These are phyloP conservation scores for Rhizophagus prolifer DNA, from an alignment of 192 early-diverging fungal species.

Conservation along the genomic window DNA sequence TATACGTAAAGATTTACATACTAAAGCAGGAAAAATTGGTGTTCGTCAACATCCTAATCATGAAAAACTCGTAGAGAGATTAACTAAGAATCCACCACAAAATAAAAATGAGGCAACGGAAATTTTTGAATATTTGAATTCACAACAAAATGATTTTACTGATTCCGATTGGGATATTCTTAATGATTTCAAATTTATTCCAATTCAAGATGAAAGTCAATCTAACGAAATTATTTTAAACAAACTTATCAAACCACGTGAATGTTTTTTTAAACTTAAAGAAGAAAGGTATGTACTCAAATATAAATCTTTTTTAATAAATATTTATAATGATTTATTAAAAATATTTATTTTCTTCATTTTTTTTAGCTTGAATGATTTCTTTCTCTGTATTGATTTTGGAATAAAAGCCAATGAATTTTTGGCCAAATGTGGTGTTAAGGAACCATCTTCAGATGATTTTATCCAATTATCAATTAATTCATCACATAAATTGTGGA, in stretches of 20 bases:
- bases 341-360: neutral
- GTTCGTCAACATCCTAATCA: slow-evolving; percentile 60
- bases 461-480: slow-evolving; percentile 63
- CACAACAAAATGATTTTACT: slow-evolving; percentile 59
- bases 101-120: slow-evolving; percentile 44
- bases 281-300: slow-evolving; percentile 16
- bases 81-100: slow-evolving; percentile 35
- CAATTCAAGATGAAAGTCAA: slow-evolving; percentile 35
- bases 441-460: slow-evolving; percentile 75
- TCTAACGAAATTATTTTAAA: neutral
- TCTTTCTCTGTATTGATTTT: slow-evolving; percentile 69
- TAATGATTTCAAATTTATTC: slow-evolving; percentile 61
- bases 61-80: slow-evolving; percentile 35
- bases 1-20: slow-evolving; percentile 53
- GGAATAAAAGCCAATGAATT: slow-evolving; percentile 71
- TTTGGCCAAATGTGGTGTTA: slow-evolving; percentile 80
- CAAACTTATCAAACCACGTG: neutral
- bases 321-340: neutral
- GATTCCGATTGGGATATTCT: slow-evolving; percentile 56
- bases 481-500: slow-evolving; percentile 58
- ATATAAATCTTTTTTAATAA: neutral
- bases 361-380: slow-evolving; percentile 56
- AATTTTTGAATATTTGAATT: slow-evolving; percentile 68
- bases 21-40: slow-evolving; percentile 60
- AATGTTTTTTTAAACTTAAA: slow-evolving; percentile 1